Evolutionary conservation across 2,329 filamentous ascomycete species (phyloP).

Genomic region (Fusarium nanum): DNA sequence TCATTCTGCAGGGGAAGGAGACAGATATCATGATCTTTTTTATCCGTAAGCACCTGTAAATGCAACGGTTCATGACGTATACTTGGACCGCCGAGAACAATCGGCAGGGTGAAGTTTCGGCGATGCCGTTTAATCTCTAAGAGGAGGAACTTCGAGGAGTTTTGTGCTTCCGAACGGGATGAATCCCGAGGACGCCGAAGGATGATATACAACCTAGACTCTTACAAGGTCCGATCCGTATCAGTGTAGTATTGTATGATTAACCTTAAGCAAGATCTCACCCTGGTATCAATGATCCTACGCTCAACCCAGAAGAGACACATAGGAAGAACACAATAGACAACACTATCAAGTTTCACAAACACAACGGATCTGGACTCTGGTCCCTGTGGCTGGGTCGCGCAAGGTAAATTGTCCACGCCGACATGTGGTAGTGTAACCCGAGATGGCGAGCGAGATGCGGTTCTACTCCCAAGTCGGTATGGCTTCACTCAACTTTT

Average conservation of each 20-base stretch:
- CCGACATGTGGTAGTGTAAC: conserved; percentile 6
- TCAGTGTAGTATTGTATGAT: neutral
- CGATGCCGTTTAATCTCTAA: neutral
- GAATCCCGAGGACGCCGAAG: too few species aligned
- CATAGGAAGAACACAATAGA: neutral
- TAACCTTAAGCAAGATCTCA: too few species aligned
- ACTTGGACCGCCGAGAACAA: neutral
- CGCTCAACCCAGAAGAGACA: neutral
- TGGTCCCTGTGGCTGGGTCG: neutral
- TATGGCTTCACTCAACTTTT: neutral
- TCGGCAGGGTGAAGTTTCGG: neutral
- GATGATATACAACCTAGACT: neutral
- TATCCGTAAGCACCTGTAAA: neutral
- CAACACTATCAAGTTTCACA: neutral
- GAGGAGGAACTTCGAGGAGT: neutral
- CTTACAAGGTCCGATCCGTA: neutral
- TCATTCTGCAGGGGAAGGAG: neutral
- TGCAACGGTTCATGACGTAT: neutral
- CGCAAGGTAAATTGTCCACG: neutral
- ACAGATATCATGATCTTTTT: neutral
- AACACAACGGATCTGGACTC: neutral
- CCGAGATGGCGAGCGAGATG: neutral
- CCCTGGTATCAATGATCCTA: neutral
- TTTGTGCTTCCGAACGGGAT: neutral
- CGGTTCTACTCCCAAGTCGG: neutral